These are phyloP conservation scores for Rusavskia elegans DNA, from an alignment of 495 filamentous ascomycete genomes.

Conservation along the genomic window DNA sequence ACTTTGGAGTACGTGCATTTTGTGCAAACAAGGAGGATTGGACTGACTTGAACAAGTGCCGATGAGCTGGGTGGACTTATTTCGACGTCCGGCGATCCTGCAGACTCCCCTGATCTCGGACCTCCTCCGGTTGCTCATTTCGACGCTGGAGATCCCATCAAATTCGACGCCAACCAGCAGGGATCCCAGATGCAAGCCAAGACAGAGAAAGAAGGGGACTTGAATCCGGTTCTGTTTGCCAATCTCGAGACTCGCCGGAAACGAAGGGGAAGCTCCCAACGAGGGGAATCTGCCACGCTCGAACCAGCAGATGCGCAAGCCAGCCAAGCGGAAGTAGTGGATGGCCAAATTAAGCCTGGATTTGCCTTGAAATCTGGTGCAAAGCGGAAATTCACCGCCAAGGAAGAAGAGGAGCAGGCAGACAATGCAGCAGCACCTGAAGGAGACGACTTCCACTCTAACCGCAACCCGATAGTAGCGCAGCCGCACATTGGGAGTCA, in stretches of 20 bases:
- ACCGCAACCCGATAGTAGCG: slow-evolving; percentile 8
- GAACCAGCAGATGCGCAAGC: background rate
- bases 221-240: slow-evolving; percentile 18
- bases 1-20: slow-evolving; percentile 51
- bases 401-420: slow-evolving; percentile 31
- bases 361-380: slow-evolving; percentile 29
- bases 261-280: slow-evolving; percentile 27
- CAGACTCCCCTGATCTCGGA: slow-evolving; percentile 49
- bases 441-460: slow-evolving; percentile 36
- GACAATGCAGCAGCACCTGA: slow-evolving; percentile 14
- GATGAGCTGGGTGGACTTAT: slow-evolving; percentile 29
- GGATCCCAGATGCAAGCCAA: background rate
- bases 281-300: background rate
- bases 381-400: slow-evolving; percentile 45
- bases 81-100: slow-evolving; percentile 28
- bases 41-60: slow-evolving; percentile 19
- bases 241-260: slow-evolving; percentile 37
- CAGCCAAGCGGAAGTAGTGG: background rate
- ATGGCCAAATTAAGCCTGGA: background rate
- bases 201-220: background rate
- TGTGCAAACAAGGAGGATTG: background rate
- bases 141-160: slow-evolving; percentile 45
- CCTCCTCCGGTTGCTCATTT: slow-evolving; percentile 49
- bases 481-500: no score
- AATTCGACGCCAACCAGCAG: slow-evolving; percentile 26